Evolutionary conservation across 331 rosid genomes (phyloP).

Genomic region (Spiraea crenata): DNA sequence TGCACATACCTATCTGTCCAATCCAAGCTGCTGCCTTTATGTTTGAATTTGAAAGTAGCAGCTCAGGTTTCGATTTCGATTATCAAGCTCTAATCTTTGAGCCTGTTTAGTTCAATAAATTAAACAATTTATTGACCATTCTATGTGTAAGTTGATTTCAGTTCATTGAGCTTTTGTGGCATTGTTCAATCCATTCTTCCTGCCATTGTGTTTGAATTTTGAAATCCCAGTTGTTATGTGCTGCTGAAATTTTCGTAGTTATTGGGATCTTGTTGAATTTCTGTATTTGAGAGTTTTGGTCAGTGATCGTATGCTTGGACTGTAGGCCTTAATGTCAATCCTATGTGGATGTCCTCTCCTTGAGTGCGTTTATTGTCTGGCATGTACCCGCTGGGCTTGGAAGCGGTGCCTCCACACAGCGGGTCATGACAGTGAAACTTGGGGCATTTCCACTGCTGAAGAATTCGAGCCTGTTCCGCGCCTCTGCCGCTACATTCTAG

Average conservation of each 20-base stretch:
- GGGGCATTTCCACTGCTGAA: conserved; percentile 73
- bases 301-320: conserved; percentile 27
- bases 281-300: conserved; percentile 12
- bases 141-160: too few species aligned
- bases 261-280: conserved; percentile 8
- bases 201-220: background rate
- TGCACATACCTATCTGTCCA: background rate
- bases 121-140: too few species aligned
- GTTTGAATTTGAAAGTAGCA: background rate
- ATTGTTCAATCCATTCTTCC: background rate
- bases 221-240: background rate
- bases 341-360: conserved; percentile 71
- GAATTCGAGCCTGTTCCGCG: conserved; percentile 91
- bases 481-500: conserved; percentile 76
- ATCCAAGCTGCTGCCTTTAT: background rate
- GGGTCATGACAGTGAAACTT: conserved; percentile 92
- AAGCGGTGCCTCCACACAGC: conserved; percentile 91
- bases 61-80: too few species aligned
- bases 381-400: conserved; percentile 92
- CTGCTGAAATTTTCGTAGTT: conserved; percentile 13
- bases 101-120: too few species aligned
- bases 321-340: conserved; percentile 64
- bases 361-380: conserved; percentile 91
- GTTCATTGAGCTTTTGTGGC: background rate
- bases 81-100: too few species aligned